phyloP scores from a whole-genome alignment of 2,329 filamentous ascomycete species.

The Paradendryphiella salina region DNA sequence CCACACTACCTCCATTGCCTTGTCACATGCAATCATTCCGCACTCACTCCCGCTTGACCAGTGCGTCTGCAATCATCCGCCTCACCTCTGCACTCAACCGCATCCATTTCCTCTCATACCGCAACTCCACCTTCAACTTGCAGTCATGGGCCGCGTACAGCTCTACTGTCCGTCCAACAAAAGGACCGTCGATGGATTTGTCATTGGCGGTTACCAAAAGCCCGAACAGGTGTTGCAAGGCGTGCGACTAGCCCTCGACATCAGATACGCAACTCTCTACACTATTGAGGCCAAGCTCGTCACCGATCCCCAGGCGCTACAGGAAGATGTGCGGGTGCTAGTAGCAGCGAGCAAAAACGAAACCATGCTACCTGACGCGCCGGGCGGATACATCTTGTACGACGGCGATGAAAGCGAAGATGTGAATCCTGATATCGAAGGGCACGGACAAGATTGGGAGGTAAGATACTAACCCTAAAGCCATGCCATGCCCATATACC shows the following conservation, averaged over 20 bases:
- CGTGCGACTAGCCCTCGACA: constrained; percentile 13
- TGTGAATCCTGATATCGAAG: constrained; percentile 5
- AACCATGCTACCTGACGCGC: constrained; percentile 15
- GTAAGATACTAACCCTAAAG: neutral
- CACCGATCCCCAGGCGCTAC: constrained; percentile 9
- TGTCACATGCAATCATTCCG: neutral
- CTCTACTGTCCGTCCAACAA: constrained; percentile 15
- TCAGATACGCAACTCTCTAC: constrained; percentile 15
- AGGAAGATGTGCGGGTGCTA: constrained; percentile 15
- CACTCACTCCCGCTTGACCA: no score
- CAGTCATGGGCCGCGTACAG: constrained; percentile 9
- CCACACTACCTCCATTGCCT: neutral
- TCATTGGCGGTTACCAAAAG: constrained; percentile 13
- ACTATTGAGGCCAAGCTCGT: constrained; percentile 14
- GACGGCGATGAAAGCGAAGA: constrained; percentile 16
- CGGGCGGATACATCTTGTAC: constrained; percentile 6
- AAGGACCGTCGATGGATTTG: constrained; percentile 8
- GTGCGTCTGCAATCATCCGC: neutral
- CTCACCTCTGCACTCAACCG: constrained; percentile 1
- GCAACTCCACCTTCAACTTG: neutral
- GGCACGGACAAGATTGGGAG: constrained; percentile 8
- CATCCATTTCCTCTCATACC: neutral
- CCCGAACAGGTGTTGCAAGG: constrained; percentile 18
- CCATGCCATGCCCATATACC: neutral
- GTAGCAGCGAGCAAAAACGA: constrained; percentile 8